A percentile compares a stretch with the other conserved stretches of the same genome.
Evolutionary conservation across 2,329 filamentous ascomycete genomes (phyloP).

Genomic region (Hypoxylon sp.): DNA sequence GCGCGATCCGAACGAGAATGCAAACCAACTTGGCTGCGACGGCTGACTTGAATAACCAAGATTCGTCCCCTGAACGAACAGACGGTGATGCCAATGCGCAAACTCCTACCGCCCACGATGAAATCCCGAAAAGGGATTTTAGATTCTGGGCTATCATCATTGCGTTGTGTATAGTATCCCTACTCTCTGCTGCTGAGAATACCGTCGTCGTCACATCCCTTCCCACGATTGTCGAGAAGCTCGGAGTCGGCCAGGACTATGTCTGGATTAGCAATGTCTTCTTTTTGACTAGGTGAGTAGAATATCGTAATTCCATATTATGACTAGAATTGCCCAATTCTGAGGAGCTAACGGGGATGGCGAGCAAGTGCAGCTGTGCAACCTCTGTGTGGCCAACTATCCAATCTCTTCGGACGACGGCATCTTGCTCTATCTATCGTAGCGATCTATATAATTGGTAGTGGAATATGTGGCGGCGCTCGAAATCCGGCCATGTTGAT

Average conservation of each 20-base stretch:
- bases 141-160: slow-evolving; percentile 46
- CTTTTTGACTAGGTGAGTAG: slow-evolving; percentile 49
- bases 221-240: slow-evolving; percentile 47
- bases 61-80: neutral
- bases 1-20: slow-evolving; percentile 19
- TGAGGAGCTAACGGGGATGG: slow-evolving; percentile 1
- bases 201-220: slow-evolving; percentile 50
- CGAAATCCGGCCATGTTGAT: slow-evolving; percentile 60
- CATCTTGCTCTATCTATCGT: slow-evolving; percentile 56
- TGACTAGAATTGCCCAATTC: neutral
- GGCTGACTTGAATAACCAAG: slow-evolving; percentile 11
- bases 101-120: neutral
- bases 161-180: slow-evolving; percentile 39
- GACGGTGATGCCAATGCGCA: neutral
- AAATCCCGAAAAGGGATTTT: slow-evolving; percentile 20
- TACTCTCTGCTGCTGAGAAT: slow-evolving; percentile 50
- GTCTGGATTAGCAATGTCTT: slow-evolving; percentile 52
- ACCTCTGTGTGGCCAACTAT: slow-evolving; percentile 62
- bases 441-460: slow-evolving; percentile 62
- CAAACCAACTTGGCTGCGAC: slow-evolving; percentile 1
- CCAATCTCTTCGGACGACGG: slow-evolving; percentile 63
- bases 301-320: neutral
- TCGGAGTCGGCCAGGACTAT: slow-evolving; percentile 48
- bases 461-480: slow-evolving; percentile 61
- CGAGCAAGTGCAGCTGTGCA: slow-evolving; percentile 57